Evolutionary conservation across 805 yeast genomes (phyloP).

Genomic region (Ogataea kodamae): DNA sequence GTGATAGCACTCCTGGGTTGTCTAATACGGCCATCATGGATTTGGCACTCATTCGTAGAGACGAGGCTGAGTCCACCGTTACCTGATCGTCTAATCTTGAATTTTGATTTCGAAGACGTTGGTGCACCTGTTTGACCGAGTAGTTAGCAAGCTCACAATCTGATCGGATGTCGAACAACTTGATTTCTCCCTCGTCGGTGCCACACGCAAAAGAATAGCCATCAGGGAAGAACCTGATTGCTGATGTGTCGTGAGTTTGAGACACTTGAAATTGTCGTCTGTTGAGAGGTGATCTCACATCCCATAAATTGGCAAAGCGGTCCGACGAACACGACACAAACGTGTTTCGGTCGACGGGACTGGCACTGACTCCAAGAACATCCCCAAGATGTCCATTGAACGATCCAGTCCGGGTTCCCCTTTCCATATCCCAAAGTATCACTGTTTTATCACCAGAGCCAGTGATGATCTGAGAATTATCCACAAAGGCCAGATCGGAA

Average conservation of each 20-base stretch:
- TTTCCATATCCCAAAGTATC: conserved; percentile 72
- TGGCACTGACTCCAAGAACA: conserved; percentile 47
- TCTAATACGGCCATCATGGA: conserved; percentile 41
- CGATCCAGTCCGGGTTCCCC: conserved; percentile 49
- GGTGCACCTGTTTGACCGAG: conserved; percentile 13
- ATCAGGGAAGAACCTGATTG: conserved; percentile 61
- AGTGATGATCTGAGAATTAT: conserved; percentile 55
- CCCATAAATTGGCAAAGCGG: conserved; percentile 67
- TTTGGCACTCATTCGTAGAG: conserved; percentile 18
- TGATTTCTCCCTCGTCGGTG: conserved; percentile 70
- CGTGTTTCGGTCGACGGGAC: conserved; percentile 25
- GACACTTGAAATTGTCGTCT: conserved; percentile 45
- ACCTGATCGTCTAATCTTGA: conserved; percentile 8
- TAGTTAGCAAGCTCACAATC: conserved; percentile 65
- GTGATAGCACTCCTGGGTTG: conserved; percentile 64
- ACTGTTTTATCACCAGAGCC: conserved; percentile 83
- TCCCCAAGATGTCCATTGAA: conserved; percentile 72
- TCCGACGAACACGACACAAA: conserved; percentile 69
- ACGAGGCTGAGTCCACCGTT: conserved; percentile 22
- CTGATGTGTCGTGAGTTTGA: conserved; percentile 57
- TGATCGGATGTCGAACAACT: conserved; percentile 71
- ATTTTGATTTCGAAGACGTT: conserved; percentile 12
- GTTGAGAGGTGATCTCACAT: conserved; percentile 43
- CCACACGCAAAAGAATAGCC: conserved; percentile 72
- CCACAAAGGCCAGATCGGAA: conserved; percentile 67